Evolutionary conservation across 441 rosid species (phyloP), one percentile per base, ranked within the genome.

Genomic region (Gossypium gossypioides): DNA sequence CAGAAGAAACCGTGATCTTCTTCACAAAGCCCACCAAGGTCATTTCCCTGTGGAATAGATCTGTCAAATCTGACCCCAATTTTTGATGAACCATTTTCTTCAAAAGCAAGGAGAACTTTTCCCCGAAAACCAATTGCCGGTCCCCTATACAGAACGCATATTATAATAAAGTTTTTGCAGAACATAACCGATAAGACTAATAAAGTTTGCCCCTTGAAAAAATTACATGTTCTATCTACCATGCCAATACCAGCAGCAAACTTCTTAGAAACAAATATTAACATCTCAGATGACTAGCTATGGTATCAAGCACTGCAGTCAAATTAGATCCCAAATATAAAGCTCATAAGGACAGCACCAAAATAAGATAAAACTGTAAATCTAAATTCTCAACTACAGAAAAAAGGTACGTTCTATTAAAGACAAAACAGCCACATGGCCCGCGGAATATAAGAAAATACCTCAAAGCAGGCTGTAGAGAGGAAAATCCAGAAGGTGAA

Each of bases 11-110:
- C 98, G 56, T 80, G 96, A 71, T 87, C 96, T 74, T 86, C 94
- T 80, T 96, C 97, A 80, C 99, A 96, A 67, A 67, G 89, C 57
- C 97, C 99, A 72, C 97, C 99, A 71, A 96, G 97, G 81, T 90
- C 91, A 75, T 84, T 93, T 86, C 99, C 99, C 79, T 93, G 97
- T 8, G 83, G 88, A 59, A 96, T 86, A 62, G 93, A 72, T 77
- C 74, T 91, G 81, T 96, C 99, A 74, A 96, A 96, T 80, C 98
- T 93, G 72, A 96, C 93, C 61, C 99, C 98, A 74, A 96, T 78
- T 79, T 96, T 96, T 42, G 98, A 94, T 71, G 86, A 83, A 75
- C 85, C 87, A 75, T 93, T 96, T 74, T 88, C 97, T 87, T 93
- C 97, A 83, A 93, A 92, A 63, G 98, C 85, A 80, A 93, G 97